Evolutionary conservation across 805 yeast species (phyloP), one percentile per base, ranked within the genome.

Genomic region (Zygotorulaspora sp.): DNA sequence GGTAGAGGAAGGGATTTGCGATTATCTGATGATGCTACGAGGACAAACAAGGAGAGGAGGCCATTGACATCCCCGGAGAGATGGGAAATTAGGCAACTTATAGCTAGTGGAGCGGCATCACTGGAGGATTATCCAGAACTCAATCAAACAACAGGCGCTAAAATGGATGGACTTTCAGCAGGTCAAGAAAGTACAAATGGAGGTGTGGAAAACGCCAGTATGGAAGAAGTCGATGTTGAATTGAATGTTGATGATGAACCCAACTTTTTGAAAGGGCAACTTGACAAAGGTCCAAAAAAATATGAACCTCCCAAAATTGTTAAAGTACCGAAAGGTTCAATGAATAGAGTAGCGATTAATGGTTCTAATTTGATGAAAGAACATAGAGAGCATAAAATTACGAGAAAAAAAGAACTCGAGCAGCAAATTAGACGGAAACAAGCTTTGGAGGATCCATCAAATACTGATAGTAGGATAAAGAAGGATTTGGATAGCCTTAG

Each of bases 71-170:
- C 94, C 0, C 94, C 94, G 0, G 97, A 89, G 60, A 63, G 87
- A 39, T 89, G 96, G 95, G 97, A 90, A 55, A 71, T 85, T 35
- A 69, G 83, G 22, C 96, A 89, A 55, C 63, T 89, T 30, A 83
- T 83, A 17, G 80, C 90, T 0, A 75, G 90, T 4, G 95, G 95
- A 2, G 89, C 76, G 0, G 75, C 78, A 0, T 68, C 78, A 4
- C 74, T 81, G 1, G 70, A 75, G 2, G 89, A 81, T 44, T 78
- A 79, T 52, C 88, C 88, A 1, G 89, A 79, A 37, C 53, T 80
- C 2, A 66, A 66, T 30, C 74, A 68, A 19, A 66, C 61, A 5
- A 19, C 32, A 40, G 51, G 10, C 57, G 61, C 23, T 55, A 57
- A 12, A 37, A 58, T 13, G 9, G 13, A 9, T 10, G 13, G 19